Conservation (phyloP, 1,139 yeast genomes). For the Sugiyamaella neomexicana region DNA sequence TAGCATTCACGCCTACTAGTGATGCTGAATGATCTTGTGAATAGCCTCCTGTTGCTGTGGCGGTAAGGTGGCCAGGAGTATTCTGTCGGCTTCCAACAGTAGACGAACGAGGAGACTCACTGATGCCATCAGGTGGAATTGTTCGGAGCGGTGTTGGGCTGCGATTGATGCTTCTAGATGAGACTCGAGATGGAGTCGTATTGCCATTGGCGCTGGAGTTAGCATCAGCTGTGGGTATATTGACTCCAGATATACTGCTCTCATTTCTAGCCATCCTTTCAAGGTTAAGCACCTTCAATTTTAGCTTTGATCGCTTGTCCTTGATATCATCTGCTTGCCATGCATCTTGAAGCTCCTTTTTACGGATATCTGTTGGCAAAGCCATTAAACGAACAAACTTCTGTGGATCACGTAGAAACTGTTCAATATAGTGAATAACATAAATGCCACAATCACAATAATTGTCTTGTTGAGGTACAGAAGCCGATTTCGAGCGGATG, state of each 20-base stretch:
- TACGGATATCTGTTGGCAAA: constrained; percentile 18
- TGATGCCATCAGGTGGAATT: too few relatives aligned
- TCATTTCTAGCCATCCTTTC: constrained; percentile 8
- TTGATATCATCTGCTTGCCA: constrained; percentile 20
- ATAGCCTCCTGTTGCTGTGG: background rate
- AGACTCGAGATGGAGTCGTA: too few relatives aligned
- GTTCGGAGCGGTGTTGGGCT: too few relatives aligned
- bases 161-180: too few relatives aligned
- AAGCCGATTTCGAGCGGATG: constrained; percentile 48
- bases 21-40: background rate
- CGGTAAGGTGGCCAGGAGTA: background rate
- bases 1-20: background rate
- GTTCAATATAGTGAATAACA: constrained; percentile 73
- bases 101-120: too few relatives aligned
- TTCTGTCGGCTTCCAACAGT: too few relatives aligned
- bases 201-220: too few relatives aligned
- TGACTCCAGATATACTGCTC: too few relatives aligned
- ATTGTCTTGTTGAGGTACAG: constrained; percentile 83
- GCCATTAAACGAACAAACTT: constrained; percentile 57
- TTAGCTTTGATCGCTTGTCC: constrained; percentile 16
- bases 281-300: constrained; percentile 5
- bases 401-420: constrained; percentile 56
- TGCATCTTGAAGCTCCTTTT: constrained; percentile 13
- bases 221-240: too few relatives aligned
- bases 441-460: constrained; percentile 96